Evolutionary conservation across 164 flowering plant genomes (phyloP).

Genomic region (Warburgia ugandensis): DNA sequence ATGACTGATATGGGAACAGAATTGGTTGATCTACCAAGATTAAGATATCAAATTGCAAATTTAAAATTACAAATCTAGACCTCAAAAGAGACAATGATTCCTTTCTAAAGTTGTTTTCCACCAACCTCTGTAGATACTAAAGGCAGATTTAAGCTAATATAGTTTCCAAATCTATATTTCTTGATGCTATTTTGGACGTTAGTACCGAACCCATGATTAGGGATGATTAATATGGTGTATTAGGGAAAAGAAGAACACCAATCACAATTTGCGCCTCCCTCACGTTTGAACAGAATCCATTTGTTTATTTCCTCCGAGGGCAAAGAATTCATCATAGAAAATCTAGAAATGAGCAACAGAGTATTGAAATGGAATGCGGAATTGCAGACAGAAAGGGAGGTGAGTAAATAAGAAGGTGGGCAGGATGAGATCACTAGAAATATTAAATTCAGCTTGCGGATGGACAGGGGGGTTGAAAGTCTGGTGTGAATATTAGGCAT

Average conservation of each 20-base stretch:
- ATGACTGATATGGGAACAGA: too few species aligned
- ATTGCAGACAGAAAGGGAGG: not conserved
- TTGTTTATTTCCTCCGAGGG: not conserved
- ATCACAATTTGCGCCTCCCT: too few species aligned
- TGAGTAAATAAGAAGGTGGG: not conserved
- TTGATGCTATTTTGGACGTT: not conserved
- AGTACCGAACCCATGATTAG: not conserved
- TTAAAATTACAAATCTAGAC: too few species aligned
- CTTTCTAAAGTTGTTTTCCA: too few species aligned
- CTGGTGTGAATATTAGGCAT: constrained; percentile 2
- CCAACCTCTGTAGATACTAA: too few species aligned
- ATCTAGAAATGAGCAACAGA: not conserved
- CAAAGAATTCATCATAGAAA: not conserved
- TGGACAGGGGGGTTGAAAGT: not conserved
- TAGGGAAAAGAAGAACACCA: not conserved
- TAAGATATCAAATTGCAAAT: too few species aligned
- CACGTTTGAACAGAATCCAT: not conserved
- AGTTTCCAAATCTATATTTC: not conserved
- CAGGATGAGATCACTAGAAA: not conserved
- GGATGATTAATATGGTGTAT: not conserved
- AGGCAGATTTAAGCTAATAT: not conserved
- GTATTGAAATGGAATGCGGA: not conserved
- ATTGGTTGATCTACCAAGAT: too few species aligned
- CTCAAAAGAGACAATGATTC: too few species aligned
- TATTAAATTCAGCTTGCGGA: constrained; percentile 5